Percentiles rank a stretch among this genome's conserved stretches.
Evolutionary conservation across 805 yeast genomes (phyloP).

Genomic region (Candida glaebosa): DNA sequence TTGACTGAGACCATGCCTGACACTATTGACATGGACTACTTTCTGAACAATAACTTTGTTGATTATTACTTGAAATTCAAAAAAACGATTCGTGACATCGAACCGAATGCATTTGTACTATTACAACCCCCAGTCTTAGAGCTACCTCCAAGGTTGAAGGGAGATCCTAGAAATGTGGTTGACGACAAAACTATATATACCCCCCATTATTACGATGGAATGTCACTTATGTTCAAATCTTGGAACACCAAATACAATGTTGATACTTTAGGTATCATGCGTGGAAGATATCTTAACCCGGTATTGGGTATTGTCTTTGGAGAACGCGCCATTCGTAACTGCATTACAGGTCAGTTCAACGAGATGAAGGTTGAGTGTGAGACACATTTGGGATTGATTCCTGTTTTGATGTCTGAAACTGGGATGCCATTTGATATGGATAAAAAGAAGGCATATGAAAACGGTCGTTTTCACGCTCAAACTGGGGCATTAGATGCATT

Average conservation of each 20-base stretch:
- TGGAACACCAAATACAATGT: slow-evolving; percentile 86
- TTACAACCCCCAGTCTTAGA: slow-evolving; percentile 82
- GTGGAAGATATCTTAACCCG: slow-evolving; percentile 74
- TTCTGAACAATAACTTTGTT: slow-evolving; percentile 63
- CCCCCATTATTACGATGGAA: slow-evolving; percentile 93
- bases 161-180: slow-evolving; percentile 43
- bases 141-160: slow-evolving; percentile 64
- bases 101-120: slow-evolving; percentile 51
- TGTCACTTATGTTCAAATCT: slow-evolving; percentile 85
- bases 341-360: slow-evolving; percentile 63
- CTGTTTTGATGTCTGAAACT: slow-evolving; percentile 85
- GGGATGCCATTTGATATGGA: slow-evolving; percentile 98
- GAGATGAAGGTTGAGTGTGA: slow-evolving; percentile 64
- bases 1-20: slow-evolving; percentile 11
- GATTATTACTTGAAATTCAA: slow-evolving; percentile 56
- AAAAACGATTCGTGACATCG: slow-evolving; percentile 40
- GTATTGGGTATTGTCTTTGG: slow-evolving; percentile 77
- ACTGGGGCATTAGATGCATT: slow-evolving; percentile 82
- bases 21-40: slow-evolving; percentile 47
- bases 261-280: slow-evolving; percentile 83
- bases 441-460: slow-evolving; percentile 61
- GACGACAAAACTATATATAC: slow-evolving; percentile 69
- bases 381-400: slow-evolving; percentile 62
- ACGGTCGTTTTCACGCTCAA: slow-evolving; percentile 70
- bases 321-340: slow-evolving; percentile 70